Conservation (phyloP, 192 early-diverging fungal species). For the Helicostylum pulchrum region DNA sequence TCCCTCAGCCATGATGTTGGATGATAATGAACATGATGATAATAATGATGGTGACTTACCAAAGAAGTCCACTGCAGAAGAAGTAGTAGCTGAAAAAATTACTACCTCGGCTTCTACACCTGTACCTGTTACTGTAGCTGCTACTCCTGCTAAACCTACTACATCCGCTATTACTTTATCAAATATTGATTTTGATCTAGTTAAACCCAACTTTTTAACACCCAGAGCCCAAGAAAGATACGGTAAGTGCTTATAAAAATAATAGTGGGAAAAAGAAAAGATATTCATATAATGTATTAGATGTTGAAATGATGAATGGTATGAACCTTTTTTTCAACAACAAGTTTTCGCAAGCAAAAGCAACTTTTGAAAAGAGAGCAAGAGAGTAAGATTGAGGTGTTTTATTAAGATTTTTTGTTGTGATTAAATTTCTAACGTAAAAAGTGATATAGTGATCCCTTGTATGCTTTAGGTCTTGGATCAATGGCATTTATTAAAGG, state of each 20-base stretch:
- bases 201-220: constrained; percentile 22
- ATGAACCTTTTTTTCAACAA: constrained; percentile 54
- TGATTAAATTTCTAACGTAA: background rate
- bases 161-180: constrained; percentile 10
- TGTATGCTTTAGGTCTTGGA: constrained; percentile 52
- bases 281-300: constrained; percentile 4
- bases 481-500: constrained; percentile 57
- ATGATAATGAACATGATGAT: constrained; percentile 15
- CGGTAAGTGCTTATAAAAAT: constrained; percentile 14
- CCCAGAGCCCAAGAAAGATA: constrained; percentile 30
- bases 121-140: background rate
- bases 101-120: too few relatives aligned
- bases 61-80: background rate
- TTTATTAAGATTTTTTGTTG: too few relatives aligned
- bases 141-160: constrained; percentile 1
- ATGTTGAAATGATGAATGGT: constrained; percentile 28
- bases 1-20: constrained; percentile 2
- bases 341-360: constrained; percentile 47
- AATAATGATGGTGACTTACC: background rate
- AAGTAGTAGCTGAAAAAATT: too few relatives aligned
- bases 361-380: constrained; percentile 43
- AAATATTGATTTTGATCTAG: constrained; percentile 20
- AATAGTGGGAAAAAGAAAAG: background rate
- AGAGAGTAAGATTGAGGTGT: constrained; percentile 27
- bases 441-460: constrained; percentile 35